A percentile compares a stretch with the other conserved stretches of the same genome.
Evolutionary conservation across 2,329 filamentous ascomycete species (phyloP).

Genomic region (Alternaria dauci): DNA sequence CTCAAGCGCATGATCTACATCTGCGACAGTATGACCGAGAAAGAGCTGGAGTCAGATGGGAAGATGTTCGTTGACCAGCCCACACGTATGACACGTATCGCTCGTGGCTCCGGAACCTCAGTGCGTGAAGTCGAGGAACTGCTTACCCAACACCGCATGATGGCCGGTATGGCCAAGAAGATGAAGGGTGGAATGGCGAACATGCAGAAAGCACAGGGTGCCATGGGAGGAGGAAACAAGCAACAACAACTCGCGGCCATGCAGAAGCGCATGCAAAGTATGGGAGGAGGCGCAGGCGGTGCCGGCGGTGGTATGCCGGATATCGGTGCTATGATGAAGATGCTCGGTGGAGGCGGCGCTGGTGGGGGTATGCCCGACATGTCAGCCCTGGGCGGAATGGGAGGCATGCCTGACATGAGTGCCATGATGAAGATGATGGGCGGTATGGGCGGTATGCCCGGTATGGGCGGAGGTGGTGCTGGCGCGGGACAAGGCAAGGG

Average conservation of each 20-base stretch:
- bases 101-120: slow-evolving; percentile 86
- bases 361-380: slow-evolving; percentile 71
- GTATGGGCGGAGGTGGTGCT: slow-evolving; percentile 37
- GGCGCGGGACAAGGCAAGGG: slow-evolving; percentile 32
- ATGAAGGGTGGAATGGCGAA: slow-evolving; percentile 98
- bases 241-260: slow-evolving; percentile 94
- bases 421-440: slow-evolving; percentile 51
- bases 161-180: slow-evolving; percentile 99
- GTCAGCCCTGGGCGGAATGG: slow-evolving; percentile 67
- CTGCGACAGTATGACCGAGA: slow-evolving; percentile 96
- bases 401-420: slow-evolving; percentile 54
- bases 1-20: slow-evolving; percentile 99
- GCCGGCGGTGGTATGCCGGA: slow-evolving; percentile 71
- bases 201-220: slow-evolving; percentile 91
- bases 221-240: slow-evolving; percentile 90
- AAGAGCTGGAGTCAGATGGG: slow-evolving; percentile 94
- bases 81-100: slow-evolving; percentile 89
- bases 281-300: slow-evolving; percentile 75
- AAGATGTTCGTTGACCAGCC: slow-evolving; percentile 94
- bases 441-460: slow-evolving; percentile 41
- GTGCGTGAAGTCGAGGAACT: slow-evolving; percentile 95
- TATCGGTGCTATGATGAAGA: slow-evolving; percentile 88
- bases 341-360: slow-evolving; percentile 75
- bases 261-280: slow-evolving; percentile 93
- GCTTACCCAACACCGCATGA: slow-evolving; percentile 97